Percentiles rank a stretch among this genome's conserved stretches.
Evolutionary conservation across 2,329 filamentous ascomycete genomes (phyloP).

Genomic region (Alternaria ethzedia): DNA sequence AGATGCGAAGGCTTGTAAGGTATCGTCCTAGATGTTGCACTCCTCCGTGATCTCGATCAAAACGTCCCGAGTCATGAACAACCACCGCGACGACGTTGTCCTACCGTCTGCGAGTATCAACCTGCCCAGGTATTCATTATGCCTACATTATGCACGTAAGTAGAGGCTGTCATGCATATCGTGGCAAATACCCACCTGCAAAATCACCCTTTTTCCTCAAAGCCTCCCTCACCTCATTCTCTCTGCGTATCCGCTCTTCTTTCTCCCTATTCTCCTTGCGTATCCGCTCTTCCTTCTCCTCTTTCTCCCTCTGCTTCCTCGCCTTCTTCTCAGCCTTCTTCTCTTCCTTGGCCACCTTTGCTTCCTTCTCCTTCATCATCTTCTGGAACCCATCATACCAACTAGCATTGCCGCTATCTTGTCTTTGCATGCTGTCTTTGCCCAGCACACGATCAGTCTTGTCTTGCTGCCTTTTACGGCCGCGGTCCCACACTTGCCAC

Average conservation of each 20-base stretch:
- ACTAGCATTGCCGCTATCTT: not conserved
- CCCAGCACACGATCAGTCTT: not conserved
- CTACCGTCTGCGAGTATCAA: not conserved
- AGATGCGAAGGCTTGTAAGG: not conserved
- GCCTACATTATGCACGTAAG: not conserved
- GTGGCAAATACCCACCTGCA: not conserved
- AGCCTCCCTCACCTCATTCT: not conserved
- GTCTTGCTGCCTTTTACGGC: not conserved
- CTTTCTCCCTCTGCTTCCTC: not conserved
- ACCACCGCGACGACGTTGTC: not conserved
- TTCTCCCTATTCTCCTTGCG: not conserved
- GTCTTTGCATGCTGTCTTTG: not conserved
- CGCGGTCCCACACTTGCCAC: constrained; percentile 2
- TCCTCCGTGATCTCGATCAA: not conserved
- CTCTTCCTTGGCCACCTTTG: not conserved
- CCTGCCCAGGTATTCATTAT: not conserved
- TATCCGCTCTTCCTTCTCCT: not conserved
- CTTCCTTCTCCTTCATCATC: constrained; percentile 3
- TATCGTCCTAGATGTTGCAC: not conserved
- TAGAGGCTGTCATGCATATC: not conserved
- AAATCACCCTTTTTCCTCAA: not conserved
- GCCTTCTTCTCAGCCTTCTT: not conserved
- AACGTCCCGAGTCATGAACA: not conserved
- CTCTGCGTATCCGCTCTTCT: not conserved
- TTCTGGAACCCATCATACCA: not conserved